Base-by-base conservation (phyloP, 306 rosid genomes). In the Vicia villosa region DNA sequence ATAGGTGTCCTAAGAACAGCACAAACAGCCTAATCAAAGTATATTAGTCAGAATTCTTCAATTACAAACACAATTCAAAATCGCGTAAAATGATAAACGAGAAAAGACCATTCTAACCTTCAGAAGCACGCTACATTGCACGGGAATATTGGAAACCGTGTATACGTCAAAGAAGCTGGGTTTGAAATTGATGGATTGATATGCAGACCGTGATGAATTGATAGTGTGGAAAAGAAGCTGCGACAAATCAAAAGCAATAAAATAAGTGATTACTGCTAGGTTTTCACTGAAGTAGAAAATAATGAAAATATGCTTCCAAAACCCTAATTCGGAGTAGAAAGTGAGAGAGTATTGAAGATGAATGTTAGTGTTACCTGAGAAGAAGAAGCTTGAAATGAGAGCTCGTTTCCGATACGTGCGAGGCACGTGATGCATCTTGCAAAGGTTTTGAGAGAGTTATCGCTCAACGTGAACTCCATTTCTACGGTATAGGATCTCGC, bases 401-500 rank as follows among this genome's bases (percentile, higher is more conserved):
- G 96, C 63, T 93, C 97, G 54, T 88, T 93, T 5, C 98, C 98
- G 40, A 93, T 72, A 1, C 98, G 94, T 13, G 98, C 86, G 63
- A 93, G 94, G 74, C 96, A 93, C 24, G 96, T 88, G 87, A 93
- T 77, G 76, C 94, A 85, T 52, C 97, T 90, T n/a, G 96, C 79
- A 43, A 90, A 86, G 79, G 89, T 86, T 82, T 85, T 90, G 13
- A 90, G 86, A 52, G 94, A 85, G 72, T 88, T 90, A 20, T 89
- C 96, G 73, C 94, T 86, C 36, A 88, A 58, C 21, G 81, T 70
- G 8, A 86, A 77, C 80, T 94, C 98, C 98, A 88, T 93, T 70
- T 56, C 37, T 55, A 7, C 62, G 38, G 22, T 21, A 8, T 7
- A 10, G 30, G 32, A 10, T 21, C 13, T 52, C 3, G 59, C 15